Base-by-base conservation (phyloP, 2,329 filamentous ascomycete species). In the Elsinoe arachidis region DNA sequence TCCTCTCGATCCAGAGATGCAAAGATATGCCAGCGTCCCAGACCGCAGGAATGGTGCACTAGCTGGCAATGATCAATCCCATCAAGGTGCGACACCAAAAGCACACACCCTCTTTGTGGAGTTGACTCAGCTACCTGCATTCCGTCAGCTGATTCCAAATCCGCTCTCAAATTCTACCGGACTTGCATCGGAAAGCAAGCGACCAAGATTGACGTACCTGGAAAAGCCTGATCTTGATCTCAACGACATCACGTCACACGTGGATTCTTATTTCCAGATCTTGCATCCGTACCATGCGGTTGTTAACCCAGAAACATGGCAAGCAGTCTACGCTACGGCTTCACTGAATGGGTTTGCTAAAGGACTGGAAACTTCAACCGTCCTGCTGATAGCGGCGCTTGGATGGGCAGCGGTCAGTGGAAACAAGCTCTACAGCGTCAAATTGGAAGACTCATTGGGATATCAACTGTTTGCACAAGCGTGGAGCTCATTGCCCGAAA, bases 331-430 rank as follows among this genome's bases (percentile, higher is more conserved):
- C 44, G 46, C 47, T 19, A 53, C 55, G 30, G 55, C 47, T 21
- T 72, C 73, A 56, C 65, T 72, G 58, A 74, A 74, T 58, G 87
- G 86, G 1, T 91, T 92, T 63, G 80, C 85, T 37, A 85, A 90
- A 63, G 88, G 88, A 0, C 83, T 87, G 0, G 88, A 92, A 66
- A 91, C 87, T 67, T 93, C 88, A 65, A 86, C 92, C 61, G 88
- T 91, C 12, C 75, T 92, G 38, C 76, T 93, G 7, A 88, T 93
- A 1, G 73, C 92, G 38, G 84, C 88, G 2, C 78, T 93, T 5
- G 88, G 88, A 2, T 84, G 88, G 70, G 88, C 88, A 14, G 88
- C 86, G 63, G 78, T 86, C 63, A 80, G 82, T 55, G 87, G 87
- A 41, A 90, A 85, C 70, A 90, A 53, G n/a, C 49, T 53, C 14